Percentiles rank a stretch among this genome's conserved stretches.
phyloP scores from a whole-genome alignment of 495 filamentous ascomycete genomes.

The Penicillium alfredii region DNA sequence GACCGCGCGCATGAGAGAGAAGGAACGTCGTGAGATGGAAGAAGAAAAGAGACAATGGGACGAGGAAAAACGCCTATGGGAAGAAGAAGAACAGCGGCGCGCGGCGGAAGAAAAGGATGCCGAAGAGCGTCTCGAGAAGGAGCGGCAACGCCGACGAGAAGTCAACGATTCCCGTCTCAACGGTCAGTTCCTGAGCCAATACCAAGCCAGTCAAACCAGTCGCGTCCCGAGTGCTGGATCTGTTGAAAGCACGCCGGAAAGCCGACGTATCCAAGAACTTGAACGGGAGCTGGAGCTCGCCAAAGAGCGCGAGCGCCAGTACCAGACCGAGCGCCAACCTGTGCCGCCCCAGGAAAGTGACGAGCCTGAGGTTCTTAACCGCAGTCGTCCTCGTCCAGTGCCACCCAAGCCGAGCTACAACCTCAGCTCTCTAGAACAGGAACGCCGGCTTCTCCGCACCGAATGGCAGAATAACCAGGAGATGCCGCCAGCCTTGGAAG shows the following conservation, averaged over 20 bases:
- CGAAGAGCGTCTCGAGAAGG: constrained; percentile 58
- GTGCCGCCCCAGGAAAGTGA: constrained; percentile 31
- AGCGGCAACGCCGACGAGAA: constrained; percentile 55
- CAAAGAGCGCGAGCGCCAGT: constrained; percentile 77
- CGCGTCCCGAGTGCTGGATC: constrained; percentile 6
- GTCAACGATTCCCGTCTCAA: constrained; percentile 61
- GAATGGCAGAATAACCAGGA: constrained; percentile 58
- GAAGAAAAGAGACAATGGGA: constrained; percentile 78
- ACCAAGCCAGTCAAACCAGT: constrained; percentile 52
- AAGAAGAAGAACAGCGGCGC: constrained; percentile 70
- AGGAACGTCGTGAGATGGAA: constrained; percentile 62
- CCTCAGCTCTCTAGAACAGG: constrained; percentile 67
- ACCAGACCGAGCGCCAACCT: constrained; percentile 72
- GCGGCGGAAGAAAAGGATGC: constrained; percentile 67
- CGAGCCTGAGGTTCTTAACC: constrained; percentile 24
- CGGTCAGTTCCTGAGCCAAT: constrained; percentile 82
- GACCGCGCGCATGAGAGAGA: constrained; percentile 57
- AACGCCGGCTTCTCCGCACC: constrained; percentile 64
- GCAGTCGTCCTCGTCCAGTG: constrained; percentile 37
- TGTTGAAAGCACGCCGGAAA: constrained; percentile 40
- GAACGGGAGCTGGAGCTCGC: constrained; percentile 82
- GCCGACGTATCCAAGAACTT: constrained; percentile 69
- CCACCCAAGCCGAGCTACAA: constrained; percentile 53
- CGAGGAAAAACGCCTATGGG: constrained; percentile 78
- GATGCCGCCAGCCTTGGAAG: constrained; percentile 16